A percentile compares a stretch with the other conserved stretches of the same genome.
These are phyloP conservation scores for Chrysochromulina tobinii DNA, from an alignment of 78 protist species.

Conservation along the genomic window DNA sequence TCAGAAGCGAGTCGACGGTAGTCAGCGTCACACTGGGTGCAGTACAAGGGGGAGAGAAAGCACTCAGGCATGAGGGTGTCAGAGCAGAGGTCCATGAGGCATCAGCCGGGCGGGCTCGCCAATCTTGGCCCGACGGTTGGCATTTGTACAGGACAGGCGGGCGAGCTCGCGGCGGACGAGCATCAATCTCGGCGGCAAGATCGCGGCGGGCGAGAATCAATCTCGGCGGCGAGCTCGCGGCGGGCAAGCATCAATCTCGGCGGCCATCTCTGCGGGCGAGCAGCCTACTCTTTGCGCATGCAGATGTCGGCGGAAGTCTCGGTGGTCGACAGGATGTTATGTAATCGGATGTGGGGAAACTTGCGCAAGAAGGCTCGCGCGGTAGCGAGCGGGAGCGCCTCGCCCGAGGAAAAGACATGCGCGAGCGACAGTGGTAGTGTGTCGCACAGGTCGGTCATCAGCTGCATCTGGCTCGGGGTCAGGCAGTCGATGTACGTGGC, in stretches of 20 bases:
- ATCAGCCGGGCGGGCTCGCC: too few species aligned
- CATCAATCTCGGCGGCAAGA: too few species aligned
- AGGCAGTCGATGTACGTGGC: not conserved
- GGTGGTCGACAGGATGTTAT: not conserved
- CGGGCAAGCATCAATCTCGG: not conserved
- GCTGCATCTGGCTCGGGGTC: not conserved
- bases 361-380: not conserved
- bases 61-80: too few species aligned
- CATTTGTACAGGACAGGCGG: too few species aligned
- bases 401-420: not conserved
- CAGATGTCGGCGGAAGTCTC: slow-evolving; percentile 2
- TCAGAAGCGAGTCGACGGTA: too few species aligned
- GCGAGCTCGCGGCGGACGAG: too few species aligned
- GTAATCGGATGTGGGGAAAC: not conserved
- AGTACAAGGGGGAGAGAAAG: too few species aligned
- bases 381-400: not conserved
- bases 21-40: too few species aligned
- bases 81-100: too few species aligned
- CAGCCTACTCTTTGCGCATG: not conserved
- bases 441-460: not conserved
- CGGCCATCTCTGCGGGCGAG: too few species aligned
- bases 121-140: too few species aligned
- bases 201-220: not conserved
- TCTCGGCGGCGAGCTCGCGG: not conserved
- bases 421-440: not conserved